Evolutionary conservation across 345 rosid species (phyloP), one percentile per base, ranked within the genome.

Genomic region (Laguncularia racemosa): DNA sequence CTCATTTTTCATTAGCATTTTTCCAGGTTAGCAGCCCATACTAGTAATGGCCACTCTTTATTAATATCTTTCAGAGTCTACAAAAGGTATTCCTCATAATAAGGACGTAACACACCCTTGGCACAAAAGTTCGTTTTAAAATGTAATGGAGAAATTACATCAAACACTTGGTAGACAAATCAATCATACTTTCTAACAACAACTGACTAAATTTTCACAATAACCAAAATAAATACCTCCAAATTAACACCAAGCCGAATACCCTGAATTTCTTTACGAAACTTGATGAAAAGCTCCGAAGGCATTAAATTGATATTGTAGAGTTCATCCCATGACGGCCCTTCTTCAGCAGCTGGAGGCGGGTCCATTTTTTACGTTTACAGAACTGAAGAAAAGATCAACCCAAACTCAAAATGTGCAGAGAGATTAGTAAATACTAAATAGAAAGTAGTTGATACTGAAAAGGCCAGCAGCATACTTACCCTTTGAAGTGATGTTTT

Each of bases 171-270:
- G 44, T 46, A 45, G 4, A 7, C 28, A 33, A 43, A 17, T 57
- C 48, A 12, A 57, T 23, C 18, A 49, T 20, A 6, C 9, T 33
- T 33, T 10, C 7, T 33, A 23, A 23, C 28, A 23, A 23, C 28
- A 23, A 23, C 28, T 6, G 28, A 59, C 13, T 14, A 15, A 13
- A 48, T 26, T 38, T 59, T 28, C n/a, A 18, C 7, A 23, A n/a
- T 15, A 44, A 16, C 20, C 12, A 21, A 18, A 47, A 12, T 12
- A 40, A 18, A 16, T 66, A 85, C 98, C 97, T 89, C 93, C 52
- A 89, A 72, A 79, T 92, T 89, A 72, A 86, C 79, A 68, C 97
- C 97, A 63, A 89, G 80, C 45, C 97, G 84, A 61, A 89, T 61
- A 8, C 96, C 97, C 67, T 89, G 81, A 52, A 85, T 69, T 71